Evolutionary conservation across 148 eudicot species (phyloP), one percentile per base, ranked within the genome.

Genomic region (Amaranthus hypochondriacus): DNA sequence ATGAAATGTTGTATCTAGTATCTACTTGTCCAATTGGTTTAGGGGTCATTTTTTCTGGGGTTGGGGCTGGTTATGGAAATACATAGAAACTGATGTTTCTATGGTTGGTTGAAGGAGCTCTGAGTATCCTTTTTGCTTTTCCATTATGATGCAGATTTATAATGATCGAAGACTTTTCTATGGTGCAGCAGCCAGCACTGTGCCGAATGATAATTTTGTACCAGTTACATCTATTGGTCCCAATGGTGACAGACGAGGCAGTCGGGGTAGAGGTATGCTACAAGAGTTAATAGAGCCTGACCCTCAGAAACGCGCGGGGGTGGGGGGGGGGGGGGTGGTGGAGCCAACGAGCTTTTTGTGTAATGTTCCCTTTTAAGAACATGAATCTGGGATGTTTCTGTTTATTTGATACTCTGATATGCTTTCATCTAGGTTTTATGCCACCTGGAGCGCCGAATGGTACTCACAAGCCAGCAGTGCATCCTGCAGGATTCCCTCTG

Each of bases 151-250:
- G 28, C 92, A 96, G 99, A 89, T 96, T 57, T 96, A 96, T 85
- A 90, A 87, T 67, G 97, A 92, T 65, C 92, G 97, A 39, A 83
- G 99, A 79, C 87, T 96, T 61, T 90, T 90, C 84, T 96, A 90
- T 82, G 91, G 94, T 71, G 89, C 94, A 59, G 92, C 94, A 73
- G 83, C 90, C 67, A 94, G 97, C 67, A 76, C 86, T 53, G 84
- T 82, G 75, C 87, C 93, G 47, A 81, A 50, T 73, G 99, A 96
- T 79, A 82, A 71, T 71, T 85, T 85, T 85, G 86, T 87, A 55
- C 81, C 97, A 48, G 83, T 42, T 73, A 79, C 85, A n/a, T 65
- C 88, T 4, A 74, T 85, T 15, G 74, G 81, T 73, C 63, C 87
- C 28, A 83, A 80, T 87, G 83, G 87, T 81, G 99, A 96, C 68